Conservation (phyloP, 495 filamentous ascomycete genomes). For the Viridothelium virens region DNA sequence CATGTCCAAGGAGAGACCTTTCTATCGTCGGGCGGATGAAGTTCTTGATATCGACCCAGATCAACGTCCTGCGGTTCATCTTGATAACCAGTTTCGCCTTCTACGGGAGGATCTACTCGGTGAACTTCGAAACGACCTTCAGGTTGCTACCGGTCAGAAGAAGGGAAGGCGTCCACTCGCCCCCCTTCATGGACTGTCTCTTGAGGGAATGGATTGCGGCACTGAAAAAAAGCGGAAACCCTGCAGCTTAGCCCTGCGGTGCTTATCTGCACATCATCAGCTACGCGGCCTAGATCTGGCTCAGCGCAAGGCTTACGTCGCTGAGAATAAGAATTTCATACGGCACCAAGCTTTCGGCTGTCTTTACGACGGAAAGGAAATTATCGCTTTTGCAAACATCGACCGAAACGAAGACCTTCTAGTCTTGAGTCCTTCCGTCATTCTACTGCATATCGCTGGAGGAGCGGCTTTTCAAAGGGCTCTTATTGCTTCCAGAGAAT, state of each 20-base stretch:
- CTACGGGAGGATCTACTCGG: constrained; percentile 59
- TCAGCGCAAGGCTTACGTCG: constrained; percentile 42
- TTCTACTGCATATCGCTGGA: constrained; percentile 49
- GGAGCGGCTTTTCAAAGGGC: constrained; percentile 38
- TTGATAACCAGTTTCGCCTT: constrained; percentile 75
- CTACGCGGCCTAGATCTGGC: constrained; percentile 28
- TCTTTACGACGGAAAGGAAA: constrained; percentile 42
- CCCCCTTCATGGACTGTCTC: constrained; percentile 2
- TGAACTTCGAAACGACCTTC: constrained; percentile 52
- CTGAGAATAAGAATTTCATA: constrained; percentile 44
- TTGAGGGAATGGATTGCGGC: constrained; percentile 23
- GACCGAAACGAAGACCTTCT: constrained; percentile 51
- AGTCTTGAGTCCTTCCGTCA: constrained; percentile 36
- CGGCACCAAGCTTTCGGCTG: constrained; percentile 57
- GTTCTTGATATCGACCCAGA: constrained; percentile 33
- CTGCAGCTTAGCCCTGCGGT: constrained; percentile 27
- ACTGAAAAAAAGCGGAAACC: constrained; percentile 12
- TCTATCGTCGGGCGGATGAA: constrained; percentile 46
- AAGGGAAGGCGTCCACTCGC: neutral
- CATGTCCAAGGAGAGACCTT: constrained; percentile 48
- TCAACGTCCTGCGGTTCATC: constrained; percentile 44
- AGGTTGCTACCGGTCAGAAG: constrained; percentile 11
- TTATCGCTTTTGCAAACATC: constrained; percentile 56
- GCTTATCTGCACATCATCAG: constrained; percentile 40
- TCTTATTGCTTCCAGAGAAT: constrained; percentile 35